Evolutionary conservation across 306 rosid genomes (phyloP).

Genomic region (Quercus gilva): DNA sequence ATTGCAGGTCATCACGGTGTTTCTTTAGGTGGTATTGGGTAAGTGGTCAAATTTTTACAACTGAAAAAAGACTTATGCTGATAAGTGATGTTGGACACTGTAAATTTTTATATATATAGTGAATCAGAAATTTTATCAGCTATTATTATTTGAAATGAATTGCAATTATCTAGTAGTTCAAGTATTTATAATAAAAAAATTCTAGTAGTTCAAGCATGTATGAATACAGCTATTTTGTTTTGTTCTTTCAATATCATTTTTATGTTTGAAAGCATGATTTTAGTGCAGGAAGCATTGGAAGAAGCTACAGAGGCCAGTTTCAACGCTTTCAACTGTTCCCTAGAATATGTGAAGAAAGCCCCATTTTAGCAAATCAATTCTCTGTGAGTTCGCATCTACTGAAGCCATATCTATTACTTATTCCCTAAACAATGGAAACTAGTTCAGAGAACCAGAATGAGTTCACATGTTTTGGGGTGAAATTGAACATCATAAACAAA

Average conservation of each 20-base stretch:
- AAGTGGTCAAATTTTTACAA: conserved; percentile 20
- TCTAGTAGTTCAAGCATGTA: background rate
- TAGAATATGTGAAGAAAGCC: conserved; percentile 62
- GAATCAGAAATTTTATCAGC: background rate
- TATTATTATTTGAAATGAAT: background rate
- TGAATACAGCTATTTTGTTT: background rate
- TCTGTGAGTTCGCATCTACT: conserved; percentile 53
- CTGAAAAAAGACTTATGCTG: background rate
- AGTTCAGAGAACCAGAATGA: background rate
- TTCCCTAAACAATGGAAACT: background rate
- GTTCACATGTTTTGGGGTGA: background rate
- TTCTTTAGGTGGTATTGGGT: conserved; percentile 96
- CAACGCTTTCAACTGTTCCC: conserved; percentile 91
- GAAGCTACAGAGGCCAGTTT: conserved; percentile 80
- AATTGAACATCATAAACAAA: background rate
- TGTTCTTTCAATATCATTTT: background rate
- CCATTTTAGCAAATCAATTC: conserved; percentile 88
- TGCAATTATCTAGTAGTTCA: background rate
- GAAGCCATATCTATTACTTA: background rate
- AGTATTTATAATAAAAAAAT: background rate
- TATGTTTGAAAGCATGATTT: conserved; percentile 19
- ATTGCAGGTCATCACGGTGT: conserved; percentile 65
- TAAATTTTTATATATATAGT: background rate
- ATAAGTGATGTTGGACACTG: background rate
- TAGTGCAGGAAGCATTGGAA: conserved; percentile 92